Base-by-base conservation (phyloP, 305 asterid genomes). In the Petunia hybrid region DNA sequence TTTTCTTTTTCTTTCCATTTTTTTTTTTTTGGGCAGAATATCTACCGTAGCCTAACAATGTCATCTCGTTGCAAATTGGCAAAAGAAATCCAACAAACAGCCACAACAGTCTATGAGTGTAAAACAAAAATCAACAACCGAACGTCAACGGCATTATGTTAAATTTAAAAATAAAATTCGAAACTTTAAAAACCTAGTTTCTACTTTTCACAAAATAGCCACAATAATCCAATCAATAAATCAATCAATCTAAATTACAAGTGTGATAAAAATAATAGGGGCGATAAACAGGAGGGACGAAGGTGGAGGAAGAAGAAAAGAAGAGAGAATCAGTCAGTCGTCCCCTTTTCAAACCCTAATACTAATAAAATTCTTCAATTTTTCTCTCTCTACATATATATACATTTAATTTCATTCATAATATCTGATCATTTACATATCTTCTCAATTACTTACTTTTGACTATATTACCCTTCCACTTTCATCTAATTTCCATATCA, bases 321-420 rank as follows among this genome's bases (percentile, higher is more conserved):
- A 60, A 41, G 5, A 42, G 53, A 56, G 31, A 56, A 57, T 35
- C 78, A 51, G 62, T 45, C 77, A 63, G 61, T 36, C 76, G 12
- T 38, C 77, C 48, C 56, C 82, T 64, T 40, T 66, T 57, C 76
- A 53, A 64, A 48, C 82, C 65, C 61, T 51, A 48, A 68, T 12
- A 39, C n/a, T 14, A 41, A 68, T 68, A 39, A 8, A 6, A 51
- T 73, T 53, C 62, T 31, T 13, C 62, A 48, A 35, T 48, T 73
- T 22, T 51, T 16, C 55, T 53, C 75, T 39, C 48, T 67, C 74
- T 9, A 55, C 51, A 13, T 39, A 80, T 67, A 80, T 43, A 57
- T 38, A 80, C 67, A 80, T 8, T 67, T 8, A 80, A 48, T 14
- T 39, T 13, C 46, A 63, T 64, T 46, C 46, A 61, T 53, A 35